Evolutionary conservation across 495 filamentous ascomycete genomes (phyloP).

Genomic region (Haplographium delicatum): DNA sequence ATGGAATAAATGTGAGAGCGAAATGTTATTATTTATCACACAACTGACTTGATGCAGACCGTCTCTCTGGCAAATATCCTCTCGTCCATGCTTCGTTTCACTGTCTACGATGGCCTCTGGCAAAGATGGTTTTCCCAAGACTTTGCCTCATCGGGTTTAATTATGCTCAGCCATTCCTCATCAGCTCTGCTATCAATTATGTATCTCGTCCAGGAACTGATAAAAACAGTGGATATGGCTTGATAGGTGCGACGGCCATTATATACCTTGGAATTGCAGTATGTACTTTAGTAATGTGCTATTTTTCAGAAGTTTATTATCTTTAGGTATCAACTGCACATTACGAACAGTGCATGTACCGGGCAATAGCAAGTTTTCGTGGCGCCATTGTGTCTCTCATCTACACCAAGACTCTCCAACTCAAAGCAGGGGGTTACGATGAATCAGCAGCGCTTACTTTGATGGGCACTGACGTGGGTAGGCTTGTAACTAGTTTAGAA

Average conservation of each 20-base stretch:
- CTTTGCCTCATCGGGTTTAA: slow-evolving; percentile 48
- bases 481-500: slow-evolving; percentile 7
- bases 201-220: slow-evolving; percentile 38
- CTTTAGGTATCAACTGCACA: too few species aligned
- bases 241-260: slow-evolving; percentile 59
- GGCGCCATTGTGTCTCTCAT: slow-evolving; percentile 34
- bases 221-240: slow-evolving; percentile 44
- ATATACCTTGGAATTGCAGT: slow-evolving; percentile 59
- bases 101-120: slow-evolving; percentile 18
- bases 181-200: slow-evolving; percentile 29
- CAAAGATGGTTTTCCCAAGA: slow-evolving; percentile 29
- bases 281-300: too few species aligned
- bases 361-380: background rate
- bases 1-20: slow-evolving; percentile 25
- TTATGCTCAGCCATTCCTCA: slow-evolving; percentile 60
- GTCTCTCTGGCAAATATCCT: slow-evolving; percentile 36
- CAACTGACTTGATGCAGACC: background rate
- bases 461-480: slow-evolving; percentile 27
- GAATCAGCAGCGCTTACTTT: slow-evolving; percentile 32
- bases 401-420: slow-evolving; percentile 43
- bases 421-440: slow-evolving; percentile 38
- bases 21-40: too few species aligned
- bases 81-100: slow-evolving; percentile 40
- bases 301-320: too few species aligned
- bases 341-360: too few species aligned